Evolutionary conservation across 129 eudicot species (phyloP), one percentile per base, ranked within the genome.

Genomic region (Dittrichia graveolens): DNA sequence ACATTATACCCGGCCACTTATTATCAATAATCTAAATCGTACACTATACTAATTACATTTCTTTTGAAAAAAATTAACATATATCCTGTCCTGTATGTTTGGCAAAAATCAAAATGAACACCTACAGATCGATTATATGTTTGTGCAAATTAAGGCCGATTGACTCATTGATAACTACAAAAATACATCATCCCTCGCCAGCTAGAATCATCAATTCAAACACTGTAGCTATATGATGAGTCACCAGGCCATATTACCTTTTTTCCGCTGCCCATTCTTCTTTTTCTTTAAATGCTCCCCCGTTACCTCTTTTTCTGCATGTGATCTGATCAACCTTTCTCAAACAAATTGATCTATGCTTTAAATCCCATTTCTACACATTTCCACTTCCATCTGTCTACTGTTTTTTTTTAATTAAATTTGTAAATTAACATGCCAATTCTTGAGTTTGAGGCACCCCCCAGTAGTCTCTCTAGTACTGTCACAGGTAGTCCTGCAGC

Each of bases 191-290:
- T 48, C 16, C 39, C 48, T 52, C 10, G 74, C 45, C 66, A 12
- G 43, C 8, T 5, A 59, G 31, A 24, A 0, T 0, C 31, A 24
- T 24, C 0, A 24, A 2, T 24, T 48, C 31, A 63, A 13, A 7
- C 63, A 61, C 82, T 70, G 73, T 78, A 52, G 67, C 61, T 54
- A 71, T 53, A 46, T 54, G 82, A 71, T 78, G 77, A 78, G 60
- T 78, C 78, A 78, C 69, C 31, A 24, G 31, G 0, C 18, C 15
- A 67, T 18, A 34, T 71, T 48, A 62, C 73, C 43, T 71, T 75
- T 15, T 60, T 7, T n/a, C 11, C 9, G 19, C 3, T 63, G 0
- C 37, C 58, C 80, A 19, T 10, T 37, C 40, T 77, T 69, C 14
- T 49, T 70, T 61, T 15, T 6, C 82, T 78, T 71, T 78, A 78